Conservation (phyloP, 176 grass and related monocot genomes). For the Aegilops tauschii region DNA sequence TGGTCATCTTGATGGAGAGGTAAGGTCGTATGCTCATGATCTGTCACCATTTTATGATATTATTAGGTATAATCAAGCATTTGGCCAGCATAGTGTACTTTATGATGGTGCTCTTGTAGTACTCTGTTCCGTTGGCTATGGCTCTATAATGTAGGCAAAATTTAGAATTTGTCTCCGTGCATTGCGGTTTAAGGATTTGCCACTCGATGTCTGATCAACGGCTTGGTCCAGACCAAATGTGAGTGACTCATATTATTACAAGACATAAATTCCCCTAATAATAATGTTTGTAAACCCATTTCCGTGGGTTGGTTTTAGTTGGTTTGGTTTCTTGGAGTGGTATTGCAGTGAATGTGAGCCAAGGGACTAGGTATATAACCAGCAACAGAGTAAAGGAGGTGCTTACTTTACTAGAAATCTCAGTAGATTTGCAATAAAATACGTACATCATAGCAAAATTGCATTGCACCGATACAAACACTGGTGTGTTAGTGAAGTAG, state of each 20-base stretch:
- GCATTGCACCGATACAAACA: background rate
- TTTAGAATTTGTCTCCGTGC: background rate
- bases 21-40: slow-evolving; percentile 16
- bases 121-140: background rate
- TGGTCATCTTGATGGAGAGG: slow-evolving; percentile 87
- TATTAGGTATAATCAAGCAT: background rate
- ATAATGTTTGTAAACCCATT: background rate
- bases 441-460: background rate
- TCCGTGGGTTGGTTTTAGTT: background rate
- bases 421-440: background rate
- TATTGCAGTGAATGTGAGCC: background rate
- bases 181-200: background rate
- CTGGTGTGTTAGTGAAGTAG: background rate
- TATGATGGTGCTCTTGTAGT: background rate
- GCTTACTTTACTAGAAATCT: background rate
- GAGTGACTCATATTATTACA: background rate
- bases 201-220: background rate
- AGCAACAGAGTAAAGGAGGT: background rate
- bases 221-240: background rate
- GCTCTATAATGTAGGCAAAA: background rate
- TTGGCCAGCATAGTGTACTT: background rate
- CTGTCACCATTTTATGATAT: background rate
- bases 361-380: background rate
- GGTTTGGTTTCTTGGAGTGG: background rate
- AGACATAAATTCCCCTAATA: background rate